Evolutionary conservation across 768 basidiomycete genomes (phyloP).

Genomic region (Lactarius evosmus): DNA sequence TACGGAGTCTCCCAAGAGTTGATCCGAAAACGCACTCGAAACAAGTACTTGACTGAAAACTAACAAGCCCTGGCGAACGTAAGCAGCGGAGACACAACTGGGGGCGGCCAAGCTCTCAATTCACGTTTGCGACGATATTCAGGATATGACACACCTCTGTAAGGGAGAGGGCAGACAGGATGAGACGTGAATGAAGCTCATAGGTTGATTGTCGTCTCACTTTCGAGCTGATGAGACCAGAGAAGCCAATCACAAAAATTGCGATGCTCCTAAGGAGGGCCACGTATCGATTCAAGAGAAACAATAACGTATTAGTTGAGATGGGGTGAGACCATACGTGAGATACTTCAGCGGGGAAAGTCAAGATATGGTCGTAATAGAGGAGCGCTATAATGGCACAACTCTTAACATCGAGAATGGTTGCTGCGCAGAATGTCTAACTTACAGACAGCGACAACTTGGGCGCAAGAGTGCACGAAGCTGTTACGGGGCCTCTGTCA

Average conservation of each 20-base stretch:
- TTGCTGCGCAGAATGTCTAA: neutral
- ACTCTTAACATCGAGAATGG: neutral
- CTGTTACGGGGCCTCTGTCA: slow-evolving; percentile 5
- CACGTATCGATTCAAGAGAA: slow-evolving; percentile 51
- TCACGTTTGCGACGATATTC: neutral
- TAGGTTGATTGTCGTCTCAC: slow-evolving; percentile 15
- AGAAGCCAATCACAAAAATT: slow-evolving; percentile 28
- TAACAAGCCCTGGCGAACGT: slow-evolving; percentile 43
- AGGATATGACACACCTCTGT: slow-evolving; percentile 26
- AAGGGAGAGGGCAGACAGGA: neutral
- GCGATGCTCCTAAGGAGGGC: slow-evolving; percentile 39
- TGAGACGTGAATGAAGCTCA: neutral
- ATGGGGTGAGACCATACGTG: slow-evolving; percentile 46
- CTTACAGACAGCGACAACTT: neutral
- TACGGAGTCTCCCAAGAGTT: too few relatives aligned
- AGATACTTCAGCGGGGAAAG: slow-evolving; percentile 39
- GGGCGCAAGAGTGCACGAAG: neutral
- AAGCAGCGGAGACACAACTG: slow-evolving; percentile 42
- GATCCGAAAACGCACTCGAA: slow-evolving; percentile 38
- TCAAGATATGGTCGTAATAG: slow-evolving; percentile 35
- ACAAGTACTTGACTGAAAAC: slow-evolving; percentile 46
- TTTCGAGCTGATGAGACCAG: slow-evolving; percentile 14
- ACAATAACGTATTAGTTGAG: slow-evolving; percentile 41
- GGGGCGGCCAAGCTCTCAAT: neutral
- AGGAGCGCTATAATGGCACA: slow-evolving; percentile 29